phyloP scores from a whole-genome alignment of 441 rosid genomes.

The Gossypium lobatum region DNA sequence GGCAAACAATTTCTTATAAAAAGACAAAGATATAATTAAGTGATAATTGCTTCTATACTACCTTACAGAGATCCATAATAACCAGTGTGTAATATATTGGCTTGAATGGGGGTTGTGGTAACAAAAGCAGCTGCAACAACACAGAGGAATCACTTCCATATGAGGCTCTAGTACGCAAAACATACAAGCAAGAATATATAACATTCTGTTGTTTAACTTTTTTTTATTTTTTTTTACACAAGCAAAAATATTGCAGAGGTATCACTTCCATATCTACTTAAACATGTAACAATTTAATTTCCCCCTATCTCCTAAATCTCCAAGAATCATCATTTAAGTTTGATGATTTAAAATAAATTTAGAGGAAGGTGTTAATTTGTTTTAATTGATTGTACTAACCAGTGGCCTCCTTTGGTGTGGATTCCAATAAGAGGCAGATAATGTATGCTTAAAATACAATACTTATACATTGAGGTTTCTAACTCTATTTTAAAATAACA shows the following conservation, averaged over 20 bases:
- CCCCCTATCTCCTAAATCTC: background rate
- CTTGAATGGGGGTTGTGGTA: conserved; percentile 95
- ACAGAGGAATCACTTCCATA: conserved; percentile 8
- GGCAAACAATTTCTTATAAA: background rate
- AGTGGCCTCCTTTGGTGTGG: background rate
- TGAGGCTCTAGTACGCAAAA: conserved; percentile 14
- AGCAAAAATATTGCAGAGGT: too few species aligned
- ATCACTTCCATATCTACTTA: background rate
- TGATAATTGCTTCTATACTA: conserved; percentile 23
- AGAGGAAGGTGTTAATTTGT: background rate
- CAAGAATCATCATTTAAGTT: background rate
- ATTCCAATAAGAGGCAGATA: background rate
- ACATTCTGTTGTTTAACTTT: background rate
- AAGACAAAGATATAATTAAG: background rate
- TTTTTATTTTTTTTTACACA: background rate
- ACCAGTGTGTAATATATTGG: conserved; percentile 89
- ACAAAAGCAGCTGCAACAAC: conserved; percentile 72
- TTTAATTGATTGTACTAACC: background rate
- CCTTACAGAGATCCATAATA: conserved; percentile 99
- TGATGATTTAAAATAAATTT: background rate
- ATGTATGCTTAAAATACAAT: background rate
- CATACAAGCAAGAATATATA: background rate
- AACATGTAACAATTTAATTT: background rate
- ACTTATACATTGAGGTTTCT: background rate
- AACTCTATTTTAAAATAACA: background rate